Percentiles rank a stretch among this genome's conserved stretches.
These are phyloP conservation scores for Boletus reticulatus DNA, from an alignment of 768 basidiomycete species.

Conservation along the genomic window DNA sequence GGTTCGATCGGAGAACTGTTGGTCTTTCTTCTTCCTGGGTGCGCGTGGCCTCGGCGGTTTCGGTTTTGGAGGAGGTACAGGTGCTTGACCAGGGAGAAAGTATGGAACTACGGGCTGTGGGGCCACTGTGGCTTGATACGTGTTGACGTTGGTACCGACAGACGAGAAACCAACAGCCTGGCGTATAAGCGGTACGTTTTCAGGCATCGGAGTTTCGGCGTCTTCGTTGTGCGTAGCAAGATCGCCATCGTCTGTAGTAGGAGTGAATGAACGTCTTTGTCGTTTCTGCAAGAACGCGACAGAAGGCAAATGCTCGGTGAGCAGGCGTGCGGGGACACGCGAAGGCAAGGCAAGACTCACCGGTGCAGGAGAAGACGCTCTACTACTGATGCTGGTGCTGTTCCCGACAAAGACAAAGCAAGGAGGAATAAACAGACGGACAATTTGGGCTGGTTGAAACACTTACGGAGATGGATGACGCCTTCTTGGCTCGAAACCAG, in stretches of 20 bases:
- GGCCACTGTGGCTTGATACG: slow-evolving; percentile 28
- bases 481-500: slow-evolving; percentile 27
- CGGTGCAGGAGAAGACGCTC: slow-evolving; percentile 51
- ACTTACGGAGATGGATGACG: slow-evolving; percentile 40
- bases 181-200: slow-evolving; percentile 50
- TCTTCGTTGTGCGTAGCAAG: slow-evolving; percentile 37
- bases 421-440: background rate
- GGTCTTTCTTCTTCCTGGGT: slow-evolving; percentile 33
- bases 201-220: slow-evolving; percentile 46
- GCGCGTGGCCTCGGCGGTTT: slow-evolving; percentile 27
- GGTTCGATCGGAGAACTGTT: slow-evolving; percentile 45
- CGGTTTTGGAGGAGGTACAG: slow-evolving; percentile 16
- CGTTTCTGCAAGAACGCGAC: slow-evolving; percentile 30
- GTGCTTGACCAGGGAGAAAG: slow-evolving; percentile 58
- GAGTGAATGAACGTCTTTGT: slow-evolving; percentile 50
- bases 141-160: slow-evolving; percentile 25
- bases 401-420: slow-evolving; percentile 13
- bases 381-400: slow-evolving; percentile 62
- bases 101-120: slow-evolving; percentile 22
- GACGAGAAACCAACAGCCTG: slow-evolving; percentile 55
- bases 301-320: background rate
- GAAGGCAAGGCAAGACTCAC: slow-evolving; percentile 32
- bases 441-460: background rate
- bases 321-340: background rate
- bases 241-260: slow-evolving; percentile 51